Percentiles rank a stretch among this genome's conserved stretches.
Conservation (phyloP, 768 basidiomycete species). For the Leucosporidium scottii region DNA sequence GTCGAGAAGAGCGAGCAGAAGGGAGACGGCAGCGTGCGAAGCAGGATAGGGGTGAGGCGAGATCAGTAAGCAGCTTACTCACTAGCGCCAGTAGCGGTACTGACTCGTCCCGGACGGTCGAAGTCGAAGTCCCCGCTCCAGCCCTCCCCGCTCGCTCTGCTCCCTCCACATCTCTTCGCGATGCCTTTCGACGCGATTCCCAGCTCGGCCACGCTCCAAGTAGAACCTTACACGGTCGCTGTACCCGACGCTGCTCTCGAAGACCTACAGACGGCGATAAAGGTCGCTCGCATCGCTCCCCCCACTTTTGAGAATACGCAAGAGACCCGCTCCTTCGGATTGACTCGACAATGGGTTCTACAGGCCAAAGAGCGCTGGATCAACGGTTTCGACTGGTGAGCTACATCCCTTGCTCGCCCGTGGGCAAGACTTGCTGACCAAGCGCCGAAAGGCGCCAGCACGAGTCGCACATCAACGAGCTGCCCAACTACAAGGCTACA, state of each 20-base stretch:
- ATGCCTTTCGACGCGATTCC: too few species aligned
- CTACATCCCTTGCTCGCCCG: background rate
- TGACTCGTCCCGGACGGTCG: too few species aligned
- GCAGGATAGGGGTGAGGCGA: too few species aligned
- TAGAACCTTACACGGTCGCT: slow-evolving; percentile 15
- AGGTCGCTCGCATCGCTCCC: slow-evolving; percentile 6
- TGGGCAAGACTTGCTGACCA: background rate
- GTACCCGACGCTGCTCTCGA: slow-evolving; percentile 14
- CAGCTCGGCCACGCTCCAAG: background rate
- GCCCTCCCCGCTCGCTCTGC: too few species aligned
- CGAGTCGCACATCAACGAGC: slow-evolving; percentile 21
- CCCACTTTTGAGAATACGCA: slow-evolving; percentile 8
- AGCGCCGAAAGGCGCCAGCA: background rate
- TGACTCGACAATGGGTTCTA: slow-evolving; percentile 17
- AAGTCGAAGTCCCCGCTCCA: too few species aligned
- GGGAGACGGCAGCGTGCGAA: too few species aligned
- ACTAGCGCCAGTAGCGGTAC: too few species aligned
- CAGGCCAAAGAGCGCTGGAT: slow-evolving; percentile 26
- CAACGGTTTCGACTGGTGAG: slow-evolving; percentile 31
- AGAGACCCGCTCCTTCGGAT: slow-evolving; percentile 11
- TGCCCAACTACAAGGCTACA: slow-evolving; percentile 29
- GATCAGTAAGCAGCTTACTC: too few species aligned
- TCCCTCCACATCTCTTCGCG: too few species aligned
- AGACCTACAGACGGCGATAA: background rate
- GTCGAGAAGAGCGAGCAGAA: too few species aligned